These are phyloP conservation scores for Aspergillus sp. DNA, from an alignment of 2,329 filamentous ascomycete species.

Conservation along the genomic window DNA sequence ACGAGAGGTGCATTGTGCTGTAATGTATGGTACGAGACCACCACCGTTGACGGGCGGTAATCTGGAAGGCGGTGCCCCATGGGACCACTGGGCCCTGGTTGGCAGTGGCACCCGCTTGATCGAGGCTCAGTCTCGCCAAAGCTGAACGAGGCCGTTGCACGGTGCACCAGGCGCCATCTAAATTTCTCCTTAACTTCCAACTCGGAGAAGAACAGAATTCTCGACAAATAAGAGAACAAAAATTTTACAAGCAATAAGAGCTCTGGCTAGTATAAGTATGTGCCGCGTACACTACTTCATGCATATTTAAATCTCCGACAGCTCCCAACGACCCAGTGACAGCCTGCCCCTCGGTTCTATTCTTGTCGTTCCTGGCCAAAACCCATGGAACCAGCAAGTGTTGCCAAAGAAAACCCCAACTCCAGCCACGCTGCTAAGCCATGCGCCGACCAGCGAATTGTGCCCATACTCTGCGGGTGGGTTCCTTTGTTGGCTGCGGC, in stretches of 20 bases:
- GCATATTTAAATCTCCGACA: neutral
- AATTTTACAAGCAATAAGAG: neutral
- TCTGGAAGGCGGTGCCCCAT: slow-evolving; percentile 4
- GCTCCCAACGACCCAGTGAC: neutral
- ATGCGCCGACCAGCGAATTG: slow-evolving; percentile 6
- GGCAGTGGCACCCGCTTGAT: neutral
- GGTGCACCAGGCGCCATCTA: neutral
- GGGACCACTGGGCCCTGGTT: neutral
- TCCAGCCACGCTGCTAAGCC: slow-evolving; percentile 22
- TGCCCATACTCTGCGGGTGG: slow-evolving; percentile 2
- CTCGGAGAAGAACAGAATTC: neutral
- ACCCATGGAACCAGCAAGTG: slow-evolving; percentile 7
- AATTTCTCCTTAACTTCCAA: neutral
- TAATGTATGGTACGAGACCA: neutral
- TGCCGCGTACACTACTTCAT: neutral
- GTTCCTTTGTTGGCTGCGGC: slow-evolving; percentile 20
- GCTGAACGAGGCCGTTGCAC: neutral
- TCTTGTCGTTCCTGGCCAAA: slow-evolving; percentile 6
- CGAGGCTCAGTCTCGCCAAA: neutral
- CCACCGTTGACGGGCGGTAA: neutral
- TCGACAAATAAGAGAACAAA: neutral
- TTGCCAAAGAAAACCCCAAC: slow-evolving; percentile 14
- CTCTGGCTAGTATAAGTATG: neutral
- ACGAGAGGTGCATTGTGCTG: neutral
- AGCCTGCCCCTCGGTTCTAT: neutral